Conservation (phyloP, 345 rosid genomes). For the Populus alba region DNA sequence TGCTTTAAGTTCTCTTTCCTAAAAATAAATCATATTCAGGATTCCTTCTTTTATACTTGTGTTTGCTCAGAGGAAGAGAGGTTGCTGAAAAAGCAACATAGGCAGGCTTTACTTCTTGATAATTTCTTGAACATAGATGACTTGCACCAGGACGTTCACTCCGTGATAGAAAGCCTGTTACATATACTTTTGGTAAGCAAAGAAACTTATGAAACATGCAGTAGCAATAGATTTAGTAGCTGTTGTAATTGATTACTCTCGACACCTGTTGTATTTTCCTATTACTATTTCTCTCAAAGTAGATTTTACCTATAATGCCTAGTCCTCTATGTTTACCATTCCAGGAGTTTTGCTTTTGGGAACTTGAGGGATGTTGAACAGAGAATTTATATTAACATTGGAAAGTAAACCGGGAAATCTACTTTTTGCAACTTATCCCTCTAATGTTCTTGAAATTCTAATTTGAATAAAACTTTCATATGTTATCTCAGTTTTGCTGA, state of each 20-base stretch:
- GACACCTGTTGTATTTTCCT: not conserved
- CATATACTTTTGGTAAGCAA: slow-evolving; percentile 84
- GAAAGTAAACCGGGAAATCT: not conserved
- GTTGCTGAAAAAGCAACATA: slow-evolving; percentile 85
- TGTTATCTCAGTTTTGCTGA: not conserved
- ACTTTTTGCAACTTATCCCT: not conserved
- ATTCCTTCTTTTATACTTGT: slow-evolving; percentile 6
- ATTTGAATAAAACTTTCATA: not conserved
- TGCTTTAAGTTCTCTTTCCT: slow-evolving; percentile 9
- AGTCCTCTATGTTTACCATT: not conserved
- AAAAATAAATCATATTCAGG: not conserved
- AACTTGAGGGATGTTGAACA: not conserved
- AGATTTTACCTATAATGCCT: not conserved
- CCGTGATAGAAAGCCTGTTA: slow-evolving; percentile 93
- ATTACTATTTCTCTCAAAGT: not conserved
- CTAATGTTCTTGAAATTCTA: not conserved
- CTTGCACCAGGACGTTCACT: slow-evolving; percentile 81
- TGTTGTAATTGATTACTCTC: no score
- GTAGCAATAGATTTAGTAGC: not conserved
- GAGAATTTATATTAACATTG: not conserved
- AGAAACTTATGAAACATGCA: not conserved
- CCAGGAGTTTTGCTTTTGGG: not conserved
- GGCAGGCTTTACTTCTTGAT: slow-evolving; percentile 85
- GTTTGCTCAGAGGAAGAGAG: slow-evolving; percentile 66
- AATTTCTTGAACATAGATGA: slow-evolving; percentile 62